Conservation (phyloP, 768 basidiomycete genomes). For the Exidia glandulosa region DNA sequence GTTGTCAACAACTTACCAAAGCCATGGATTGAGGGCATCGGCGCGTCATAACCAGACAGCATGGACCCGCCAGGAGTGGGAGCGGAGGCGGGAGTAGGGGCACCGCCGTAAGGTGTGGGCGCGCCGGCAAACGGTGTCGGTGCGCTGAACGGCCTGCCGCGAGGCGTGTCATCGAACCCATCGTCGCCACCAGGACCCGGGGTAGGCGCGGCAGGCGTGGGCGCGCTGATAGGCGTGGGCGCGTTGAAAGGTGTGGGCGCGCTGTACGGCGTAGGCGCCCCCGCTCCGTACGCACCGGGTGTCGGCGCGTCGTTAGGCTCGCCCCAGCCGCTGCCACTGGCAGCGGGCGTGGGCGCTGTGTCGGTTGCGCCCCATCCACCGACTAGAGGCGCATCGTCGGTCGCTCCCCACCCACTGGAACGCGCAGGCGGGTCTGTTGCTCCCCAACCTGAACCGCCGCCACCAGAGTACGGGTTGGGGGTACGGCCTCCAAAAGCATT, state of each 20-base stretch:
- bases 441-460: conserved; percentile 31
- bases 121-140: too few species aligned
- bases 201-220: conserved; percentile 30
- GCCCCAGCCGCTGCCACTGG: conserved; percentile 44
- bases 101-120: neutral
- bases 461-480: conserved; percentile 39
- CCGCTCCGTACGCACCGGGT: conserved; percentile 4
- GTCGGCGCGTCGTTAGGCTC: conserved; percentile 15
- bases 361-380: neutral
- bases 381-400: neutral
- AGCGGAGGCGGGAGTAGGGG: conserved; percentile 3
- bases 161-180: conserved; percentile 1
- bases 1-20: too few species aligned
- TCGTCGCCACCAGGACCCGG: conserved; percentile 19
- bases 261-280: too few species aligned
- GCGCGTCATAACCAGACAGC: conserved; percentile 26
- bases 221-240: conserved; percentile 28
- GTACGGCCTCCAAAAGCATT: conserved; percentile 34
- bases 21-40: conserved; percentile 11
- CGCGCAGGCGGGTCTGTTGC: too few species aligned
- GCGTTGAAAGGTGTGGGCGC: conserved; percentile 11
- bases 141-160: conserved; percentile 4
- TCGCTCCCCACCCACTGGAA: too few species aligned
- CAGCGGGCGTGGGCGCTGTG: neutral
- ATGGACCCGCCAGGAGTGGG: conserved; percentile 19